phyloP scores from a whole-genome alignment of 2,329 filamentous ascomycete genomes.

The Botrytis porri region DNA sequence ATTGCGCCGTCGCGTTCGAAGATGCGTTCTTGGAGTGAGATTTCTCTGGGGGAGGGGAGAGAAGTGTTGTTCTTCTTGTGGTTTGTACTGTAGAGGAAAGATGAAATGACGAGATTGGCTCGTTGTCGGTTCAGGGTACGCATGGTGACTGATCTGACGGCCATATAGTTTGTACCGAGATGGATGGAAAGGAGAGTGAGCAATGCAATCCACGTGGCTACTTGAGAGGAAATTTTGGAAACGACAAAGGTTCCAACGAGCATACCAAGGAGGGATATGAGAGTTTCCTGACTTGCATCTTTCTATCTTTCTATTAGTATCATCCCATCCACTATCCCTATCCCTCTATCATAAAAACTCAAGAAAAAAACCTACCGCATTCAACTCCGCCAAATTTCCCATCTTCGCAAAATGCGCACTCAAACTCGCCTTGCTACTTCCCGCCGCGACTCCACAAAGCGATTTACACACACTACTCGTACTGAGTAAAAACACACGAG shows the following conservation, averaged over 20 bases:
- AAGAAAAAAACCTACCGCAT: conserved; percentile 59
- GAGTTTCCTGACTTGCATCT: conserved; percentile 92
- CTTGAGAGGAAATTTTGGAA: conserved; percentile 65
- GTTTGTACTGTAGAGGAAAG: conserved; percentile 43
- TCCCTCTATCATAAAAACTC: background rate
- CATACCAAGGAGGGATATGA: conserved; percentile 86
- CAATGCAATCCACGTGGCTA: conserved; percentile 72
- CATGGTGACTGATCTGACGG: conserved; percentile 82
- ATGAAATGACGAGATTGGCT: conserved; percentile 71
- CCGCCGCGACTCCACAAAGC: conserved; percentile 86
- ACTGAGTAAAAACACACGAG: conserved; percentile 56
- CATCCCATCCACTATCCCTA: background rate
- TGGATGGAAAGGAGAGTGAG: conserved; percentile 71
- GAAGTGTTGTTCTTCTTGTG: background rate
- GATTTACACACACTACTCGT: conserved; percentile 59
- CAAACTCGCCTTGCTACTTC: conserved; percentile 84
- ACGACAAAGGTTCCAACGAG: conserved; percentile 80
- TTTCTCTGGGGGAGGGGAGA: conserved; percentile 61
- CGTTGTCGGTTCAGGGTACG: conserved; percentile 81
- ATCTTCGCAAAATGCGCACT: conserved; percentile 87
- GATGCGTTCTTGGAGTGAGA: conserved; percentile 45
- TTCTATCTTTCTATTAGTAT: conserved; percentile 44
- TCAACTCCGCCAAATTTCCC: conserved; percentile 88
- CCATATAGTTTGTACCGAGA: conserved; percentile 79
- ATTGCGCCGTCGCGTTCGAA: conserved; percentile 44